Percentiles rank a stretch among this genome's conserved stretches.
phyloP scores from a whole-genome alignment of 2,329 filamentous ascomycete species.

The Phaeosphaeriaceae sp. region DNA sequence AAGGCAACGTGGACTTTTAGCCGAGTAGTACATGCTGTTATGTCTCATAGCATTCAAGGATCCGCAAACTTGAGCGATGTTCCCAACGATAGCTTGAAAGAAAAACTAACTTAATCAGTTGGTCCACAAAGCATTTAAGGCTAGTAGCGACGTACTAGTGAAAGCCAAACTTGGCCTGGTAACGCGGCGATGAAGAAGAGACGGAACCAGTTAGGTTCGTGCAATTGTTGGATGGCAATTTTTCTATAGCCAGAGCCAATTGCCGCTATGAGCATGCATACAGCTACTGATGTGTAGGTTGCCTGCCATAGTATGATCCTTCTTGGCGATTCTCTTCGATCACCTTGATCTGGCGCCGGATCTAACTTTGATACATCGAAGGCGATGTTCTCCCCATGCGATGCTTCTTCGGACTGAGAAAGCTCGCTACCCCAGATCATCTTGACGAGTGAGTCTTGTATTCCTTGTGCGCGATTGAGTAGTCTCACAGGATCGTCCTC shows the following conservation, averaged over 20 bases:
- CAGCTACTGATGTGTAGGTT: slow-evolving; percentile 59
- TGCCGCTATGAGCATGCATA: slow-evolving; percentile 60
- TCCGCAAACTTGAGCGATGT: slow-evolving; percentile 67
- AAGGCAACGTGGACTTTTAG: slow-evolving; percentile 56
- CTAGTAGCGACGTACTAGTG: slow-evolving; percentile 49
- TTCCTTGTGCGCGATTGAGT: slow-evolving; percentile 70
- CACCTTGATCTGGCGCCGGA: slow-evolving; percentile 34
- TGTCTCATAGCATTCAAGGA: slow-evolving; percentile 73
- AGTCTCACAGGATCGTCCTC: slow-evolving; percentile 79
- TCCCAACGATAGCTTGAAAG: slow-evolving; percentile 33
- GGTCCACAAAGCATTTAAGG: not conserved
- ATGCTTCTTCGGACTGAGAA: slow-evolving; percentile 51
- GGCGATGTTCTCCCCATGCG: slow-evolving; percentile 38
- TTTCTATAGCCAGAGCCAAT: slow-evolving; percentile 64
- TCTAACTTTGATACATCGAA: slow-evolving; percentile 22
- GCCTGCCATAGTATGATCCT: slow-evolving; percentile 63
- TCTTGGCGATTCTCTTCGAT: slow-evolving; percentile 46
- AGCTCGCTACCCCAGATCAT: slow-evolving; percentile 64
- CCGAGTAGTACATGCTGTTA: slow-evolving; percentile 86
- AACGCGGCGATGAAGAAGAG: slow-evolving; percentile 60
- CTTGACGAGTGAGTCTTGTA: slow-evolving; percentile 79
- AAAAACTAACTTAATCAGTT: slow-evolving; percentile 35
- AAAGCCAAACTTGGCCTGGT: slow-evolving; percentile 65
- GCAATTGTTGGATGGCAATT: slow-evolving; percentile 61
- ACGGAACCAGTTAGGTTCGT: slow-evolving; percentile 62